These are phyloP conservation scores for Phyllostachys edulis DNA, from an alignment of 176 grass and related monocot species.

Conservation along the genomic window DNA sequence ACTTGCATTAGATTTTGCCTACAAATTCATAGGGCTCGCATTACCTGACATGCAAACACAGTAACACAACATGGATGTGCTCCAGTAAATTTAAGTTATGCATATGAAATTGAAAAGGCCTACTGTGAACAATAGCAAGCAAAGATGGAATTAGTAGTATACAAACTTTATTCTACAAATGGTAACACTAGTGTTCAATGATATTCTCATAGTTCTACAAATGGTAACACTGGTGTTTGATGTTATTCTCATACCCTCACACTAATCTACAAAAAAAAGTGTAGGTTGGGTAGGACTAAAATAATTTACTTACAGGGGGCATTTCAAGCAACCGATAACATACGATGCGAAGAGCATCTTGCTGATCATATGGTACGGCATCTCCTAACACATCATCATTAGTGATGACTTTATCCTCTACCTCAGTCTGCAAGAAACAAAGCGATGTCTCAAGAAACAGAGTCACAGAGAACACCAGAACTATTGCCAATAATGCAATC, in stretches of 20 bases:
- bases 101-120: background rate
- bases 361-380: constrained; percentile 68
- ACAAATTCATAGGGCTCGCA: background rate
- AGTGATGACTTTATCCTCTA: constrained; percentile 69
- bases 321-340: constrained; percentile 92
- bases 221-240: background rate
- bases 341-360: constrained; percentile 67
- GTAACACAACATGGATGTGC: constrained; percentile 7
- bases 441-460: constrained; percentile 2
- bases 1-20: background rate
- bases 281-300: background rate
- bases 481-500: background rate
- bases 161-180: background rate
- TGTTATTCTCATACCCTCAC: background rate
- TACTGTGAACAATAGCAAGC: background rate
- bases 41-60: constrained; percentile 22
- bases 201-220: constrained; percentile 5
- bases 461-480: background rate
- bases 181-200: background rate
- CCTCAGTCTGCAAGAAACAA: constrained; percentile 57
- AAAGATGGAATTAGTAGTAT: background rate
- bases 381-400: constrained; percentile 95
- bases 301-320: constrained; percentile 49
- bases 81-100: background rate
- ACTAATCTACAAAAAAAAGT: background rate